These are phyloP conservation scores for Fusarium abutilonis DNA, from an alignment of 2,329 filamentous ascomycete genomes.

Conservation along the genomic window DNA sequence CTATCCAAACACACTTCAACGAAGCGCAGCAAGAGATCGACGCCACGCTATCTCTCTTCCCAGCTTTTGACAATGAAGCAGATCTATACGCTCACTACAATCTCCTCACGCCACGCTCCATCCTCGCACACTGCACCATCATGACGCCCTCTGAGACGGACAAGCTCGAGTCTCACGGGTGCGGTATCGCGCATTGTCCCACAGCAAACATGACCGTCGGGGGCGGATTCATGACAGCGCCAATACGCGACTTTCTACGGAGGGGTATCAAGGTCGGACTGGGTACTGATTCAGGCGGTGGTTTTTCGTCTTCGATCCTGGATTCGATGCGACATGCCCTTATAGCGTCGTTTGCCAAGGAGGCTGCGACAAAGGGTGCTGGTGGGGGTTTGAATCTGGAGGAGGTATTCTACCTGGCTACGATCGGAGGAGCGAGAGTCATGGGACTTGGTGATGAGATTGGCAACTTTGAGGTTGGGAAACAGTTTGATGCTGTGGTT, in stretches of 20 bases:
- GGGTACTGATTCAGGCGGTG: conserved; percentile 72
- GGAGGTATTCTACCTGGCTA: conserved; percentile 69
- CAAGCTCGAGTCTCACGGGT: conserved; percentile 57
- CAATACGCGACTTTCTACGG: conserved; percentile 65
- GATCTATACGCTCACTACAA: conserved; percentile 67
- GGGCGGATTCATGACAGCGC: conserved; percentile 70
- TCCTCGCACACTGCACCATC: conserved; percentile 74
- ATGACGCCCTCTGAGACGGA: conserved; percentile 66
- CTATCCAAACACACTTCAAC: conserved; percentile 75
- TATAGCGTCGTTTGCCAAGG: conserved; percentile 62
- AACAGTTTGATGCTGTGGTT: conserved; percentile 69
- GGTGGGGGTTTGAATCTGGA: conserved; percentile 59
- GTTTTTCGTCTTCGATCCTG: conserved; percentile 68
- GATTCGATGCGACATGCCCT: conserved; percentile 68
- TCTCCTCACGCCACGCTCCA: conserved; percentile 64
- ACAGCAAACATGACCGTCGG: conserved; percentile 71
- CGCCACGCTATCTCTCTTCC: conserved; percentile 65
- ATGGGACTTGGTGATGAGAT: conserved; percentile 63
- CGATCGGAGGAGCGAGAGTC: conserved; percentile 68
- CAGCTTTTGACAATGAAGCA: conserved; percentile 63
- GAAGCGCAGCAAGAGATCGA: conserved; percentile 69
- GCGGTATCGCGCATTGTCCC: conserved; percentile 72
- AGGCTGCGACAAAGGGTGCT: conserved; percentile 52
- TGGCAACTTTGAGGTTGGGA: conserved; percentile 67
- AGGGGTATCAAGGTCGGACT: conserved; percentile 72